Conservation (phyloP, 768 basidiomycete species). For the Tulasnella calospora region DNA sequence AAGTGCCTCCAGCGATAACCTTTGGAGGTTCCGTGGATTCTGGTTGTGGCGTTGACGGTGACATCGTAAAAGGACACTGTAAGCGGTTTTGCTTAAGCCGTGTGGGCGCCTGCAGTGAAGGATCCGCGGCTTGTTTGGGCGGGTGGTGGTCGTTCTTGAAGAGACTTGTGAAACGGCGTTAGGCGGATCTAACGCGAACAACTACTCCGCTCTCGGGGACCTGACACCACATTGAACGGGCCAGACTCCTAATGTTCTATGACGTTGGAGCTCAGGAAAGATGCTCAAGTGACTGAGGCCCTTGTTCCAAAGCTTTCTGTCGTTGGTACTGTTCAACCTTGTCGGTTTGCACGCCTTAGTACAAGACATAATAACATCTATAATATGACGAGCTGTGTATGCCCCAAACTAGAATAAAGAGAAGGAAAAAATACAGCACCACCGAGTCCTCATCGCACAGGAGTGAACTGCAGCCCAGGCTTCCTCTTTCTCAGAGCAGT, state of each 20-base stretch:
- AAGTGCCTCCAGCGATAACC: constrained; percentile 68
- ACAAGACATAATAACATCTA: background rate
- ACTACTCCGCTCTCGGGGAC: background rate
- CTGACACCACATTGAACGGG: background rate
- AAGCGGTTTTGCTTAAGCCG: background rate
- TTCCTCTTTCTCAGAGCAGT: constrained; percentile 7
- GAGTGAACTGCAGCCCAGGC: constrained; percentile 12
- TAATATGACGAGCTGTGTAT: background rate
- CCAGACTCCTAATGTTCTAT: background rate
- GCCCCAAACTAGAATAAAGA: background rate
- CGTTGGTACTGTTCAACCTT: background rate
- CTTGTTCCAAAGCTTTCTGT: background rate
- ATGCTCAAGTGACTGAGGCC: background rate
- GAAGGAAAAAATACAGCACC: background rate
- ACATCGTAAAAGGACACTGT: background rate
- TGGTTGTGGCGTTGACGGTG: constrained; percentile 13
- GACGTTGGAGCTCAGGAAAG: too few relatives aligned
- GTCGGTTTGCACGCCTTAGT: background rate
- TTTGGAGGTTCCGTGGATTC: constrained; percentile 47
- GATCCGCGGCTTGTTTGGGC: background rate
- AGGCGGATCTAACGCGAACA: background rate
- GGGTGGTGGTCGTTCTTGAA: background rate
- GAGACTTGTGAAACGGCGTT: background rate
- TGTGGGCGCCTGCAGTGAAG: background rate
- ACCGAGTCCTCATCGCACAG: background rate